A percentile compares a stretch with the other conserved stretches of the same genome.
Evolutionary conservation across 352 stramenopile genomes (phyloP).

Genomic region (Globisporangium iwayamae): DNA sequence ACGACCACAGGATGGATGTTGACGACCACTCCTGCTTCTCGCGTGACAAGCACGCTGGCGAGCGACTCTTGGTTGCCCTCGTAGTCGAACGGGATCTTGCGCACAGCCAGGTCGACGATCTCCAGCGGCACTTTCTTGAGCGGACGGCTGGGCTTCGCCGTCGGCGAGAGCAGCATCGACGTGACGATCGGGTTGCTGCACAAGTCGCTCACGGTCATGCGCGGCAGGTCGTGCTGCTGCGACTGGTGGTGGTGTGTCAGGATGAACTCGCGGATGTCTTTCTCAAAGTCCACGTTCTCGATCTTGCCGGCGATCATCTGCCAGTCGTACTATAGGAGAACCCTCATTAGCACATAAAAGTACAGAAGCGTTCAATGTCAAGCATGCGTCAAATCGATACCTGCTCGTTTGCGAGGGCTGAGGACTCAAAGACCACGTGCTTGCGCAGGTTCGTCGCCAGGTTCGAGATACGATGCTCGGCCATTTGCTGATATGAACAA

Average conservation of each 20-base stretch:
- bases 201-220: conserved; percentile 67
- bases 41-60: conserved; percentile 37
- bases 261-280: conserved; percentile 71
- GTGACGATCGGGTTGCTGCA: conserved; percentile 35
- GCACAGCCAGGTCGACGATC: conserved; percentile 59
- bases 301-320: conserved; percentile 74
- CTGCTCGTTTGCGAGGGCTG: conserved; percentile 77
- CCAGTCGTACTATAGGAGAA: conserved; percentile 67
- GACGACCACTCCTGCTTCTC: neutral
- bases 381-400: no score
- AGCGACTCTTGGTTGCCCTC: conserved; percentile 54
- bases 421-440: conserved; percentile 80
- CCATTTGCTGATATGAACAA: conserved; percentile 68
- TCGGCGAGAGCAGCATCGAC: conserved; percentile 37
- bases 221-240: conserved; percentile 22
- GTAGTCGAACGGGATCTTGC: conserved; percentile 58
- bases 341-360: neutral
- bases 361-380: no score
- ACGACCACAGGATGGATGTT: neutral
- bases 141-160: conserved; percentile 38
- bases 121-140: conserved; percentile 52
- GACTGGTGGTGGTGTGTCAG: conserved; percentile 31
- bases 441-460: conserved; percentile 75
- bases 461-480: conserved; percentile 68
- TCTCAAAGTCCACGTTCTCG: conserved; percentile 66